Conservation (phyloP, 148 eudicot genomes). For the Dianthus caryophyllus region DNA sequence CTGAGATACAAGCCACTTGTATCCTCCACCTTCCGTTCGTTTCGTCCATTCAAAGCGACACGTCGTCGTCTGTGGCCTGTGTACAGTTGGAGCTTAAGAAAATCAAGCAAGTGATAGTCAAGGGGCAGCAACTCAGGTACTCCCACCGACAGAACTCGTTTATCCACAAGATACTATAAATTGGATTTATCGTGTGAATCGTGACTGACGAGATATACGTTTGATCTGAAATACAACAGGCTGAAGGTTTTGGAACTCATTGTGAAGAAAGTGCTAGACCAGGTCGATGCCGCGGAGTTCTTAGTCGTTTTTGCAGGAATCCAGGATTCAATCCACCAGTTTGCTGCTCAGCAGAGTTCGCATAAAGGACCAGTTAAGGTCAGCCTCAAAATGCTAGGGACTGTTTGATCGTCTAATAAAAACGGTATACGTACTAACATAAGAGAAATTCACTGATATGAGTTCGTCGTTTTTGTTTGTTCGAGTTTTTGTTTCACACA, state of each 20-base stretch:
- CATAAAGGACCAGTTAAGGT: constrained; percentile 53
- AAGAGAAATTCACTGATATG: too few relatives aligned
- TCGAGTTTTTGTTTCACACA: not conserved
- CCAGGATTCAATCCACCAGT: constrained; percentile 70
- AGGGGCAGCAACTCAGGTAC: constrained; percentile 89
- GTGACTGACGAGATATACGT: not conserved
- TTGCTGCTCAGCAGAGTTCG: constrained; percentile 39
- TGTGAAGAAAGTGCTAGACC: constrained; percentile 65
- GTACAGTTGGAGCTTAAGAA: constrained; percentile 67
- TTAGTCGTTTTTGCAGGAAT: constrained; percentile 70
- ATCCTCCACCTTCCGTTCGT: constrained; percentile 65
- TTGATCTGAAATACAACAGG: constrained; percentile 31
- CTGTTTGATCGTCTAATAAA: constrained; percentile 16
- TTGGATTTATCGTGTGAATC: not conserved
- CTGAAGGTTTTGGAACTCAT: constrained; percentile 67
- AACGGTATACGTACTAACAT: not conserved
- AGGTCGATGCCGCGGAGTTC: constrained; percentile 76
- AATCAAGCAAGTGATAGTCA: constrained; percentile 59
- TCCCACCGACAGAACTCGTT: not conserved
- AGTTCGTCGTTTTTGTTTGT: not conserved
- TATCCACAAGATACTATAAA: too few relatives aligned
- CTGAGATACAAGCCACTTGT: constrained; percentile 83
- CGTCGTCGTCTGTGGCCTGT: constrained; percentile 25
- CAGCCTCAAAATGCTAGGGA: constrained; percentile 39
- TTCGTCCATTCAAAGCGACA: constrained; percentile 16